These are phyloP conservation scores for Mortierella antarctica DNA, from an alignment of 192 early-diverging fungal species.

Conservation along the genomic window DNA sequence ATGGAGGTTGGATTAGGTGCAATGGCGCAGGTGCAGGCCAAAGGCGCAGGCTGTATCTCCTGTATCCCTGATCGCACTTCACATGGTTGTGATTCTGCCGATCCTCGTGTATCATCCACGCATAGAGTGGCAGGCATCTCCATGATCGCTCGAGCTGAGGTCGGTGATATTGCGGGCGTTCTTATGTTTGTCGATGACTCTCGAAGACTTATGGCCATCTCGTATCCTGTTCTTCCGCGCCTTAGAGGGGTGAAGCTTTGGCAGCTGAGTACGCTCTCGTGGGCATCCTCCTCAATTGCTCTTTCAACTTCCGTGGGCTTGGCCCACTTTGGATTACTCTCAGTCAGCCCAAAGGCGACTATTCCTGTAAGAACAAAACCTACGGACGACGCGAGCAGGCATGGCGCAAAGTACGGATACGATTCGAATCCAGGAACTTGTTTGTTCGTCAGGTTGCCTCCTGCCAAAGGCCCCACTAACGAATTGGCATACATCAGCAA, in stretches of 20 bases:
- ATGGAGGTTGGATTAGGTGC: too few species aligned
- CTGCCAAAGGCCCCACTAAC: slow-evolving; percentile 24
- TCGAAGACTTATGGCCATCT: too few species aligned
- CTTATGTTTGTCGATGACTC: too few species aligned
- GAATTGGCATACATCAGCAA: background rate
- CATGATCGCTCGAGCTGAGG: too few species aligned
- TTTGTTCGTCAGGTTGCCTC: slow-evolving; percentile 17
- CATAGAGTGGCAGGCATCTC: too few species aligned
- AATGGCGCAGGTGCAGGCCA: too few species aligned
- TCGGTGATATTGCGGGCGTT: too few species aligned
- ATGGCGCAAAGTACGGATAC: slow-evolving; percentile 29
- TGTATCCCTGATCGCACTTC: too few species aligned
- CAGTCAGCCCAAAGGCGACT: slow-evolving; percentile 14
- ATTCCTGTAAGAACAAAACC: slow-evolving; percentile 11
- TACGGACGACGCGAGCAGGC: slow-evolving; percentile 14
- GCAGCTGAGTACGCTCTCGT: background rate
- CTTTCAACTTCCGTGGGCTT: slow-evolving; percentile 4
- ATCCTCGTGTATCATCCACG: too few species aligned
- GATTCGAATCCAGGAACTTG: slow-evolving; percentile 19
- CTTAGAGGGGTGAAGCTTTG: background rate
- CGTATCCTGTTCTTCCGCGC: too few species aligned
- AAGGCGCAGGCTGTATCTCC: too few species aligned
- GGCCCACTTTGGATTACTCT: slow-evolving; percentile 33
- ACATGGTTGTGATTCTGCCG: too few species aligned
- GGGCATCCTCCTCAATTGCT: background rate